Percentiles rank a stretch among this genome's conserved stretches.
phyloP scores from a whole-genome alignment of 2,329 filamentous ascomycete species.

The Chrysoporthe deuterocubensis region DNA sequence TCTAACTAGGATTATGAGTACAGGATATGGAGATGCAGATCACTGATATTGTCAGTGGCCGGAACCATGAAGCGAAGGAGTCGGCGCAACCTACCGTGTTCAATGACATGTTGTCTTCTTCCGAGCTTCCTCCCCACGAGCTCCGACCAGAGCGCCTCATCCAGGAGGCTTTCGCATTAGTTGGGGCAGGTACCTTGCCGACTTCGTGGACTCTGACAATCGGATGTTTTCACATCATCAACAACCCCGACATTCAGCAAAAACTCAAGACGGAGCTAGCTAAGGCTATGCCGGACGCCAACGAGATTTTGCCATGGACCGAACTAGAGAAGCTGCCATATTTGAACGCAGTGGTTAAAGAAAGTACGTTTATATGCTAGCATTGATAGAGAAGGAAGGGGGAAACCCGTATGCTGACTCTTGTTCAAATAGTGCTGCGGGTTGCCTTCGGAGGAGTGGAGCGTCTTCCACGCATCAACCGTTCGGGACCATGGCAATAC shows the following conservation, averaged over 20 bases:
- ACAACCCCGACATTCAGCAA: not conserved
- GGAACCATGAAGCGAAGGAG: not conserved
- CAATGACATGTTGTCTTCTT: conserved; percentile 3
- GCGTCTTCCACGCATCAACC: conserved; percentile 6
- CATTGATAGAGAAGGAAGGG: not conserved
- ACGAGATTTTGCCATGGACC: not conserved
- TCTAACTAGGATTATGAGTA: not conserved
- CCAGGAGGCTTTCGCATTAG: conserved; percentile 6
- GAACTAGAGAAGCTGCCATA: conserved; percentile 7
- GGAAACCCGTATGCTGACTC: not conserved
- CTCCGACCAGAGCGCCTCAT: not conserved
- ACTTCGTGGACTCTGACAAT: not conserved
- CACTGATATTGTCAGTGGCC: not conserved
- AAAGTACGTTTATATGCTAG: not conserved
- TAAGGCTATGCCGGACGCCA: conserved; percentile 2
- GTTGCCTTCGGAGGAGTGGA: not conserved
- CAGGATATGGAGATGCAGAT: not conserved
- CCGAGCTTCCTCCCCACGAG: conserved; percentile 5
- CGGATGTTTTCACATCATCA: not conserved
- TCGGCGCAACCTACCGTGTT: not conserved
- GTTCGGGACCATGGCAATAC: not conserved
- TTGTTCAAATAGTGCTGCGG: conserved; percentile 1
- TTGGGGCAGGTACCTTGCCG: conserved; percentile 12
- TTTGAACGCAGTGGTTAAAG: conserved; percentile 3
- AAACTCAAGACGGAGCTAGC: not conserved